Percentiles rank a stretch among this genome's conserved stretches.
phyloP scores from a whole-genome alignment of 352 stramenopile species.

The Phytopythium boreale region DNA sequence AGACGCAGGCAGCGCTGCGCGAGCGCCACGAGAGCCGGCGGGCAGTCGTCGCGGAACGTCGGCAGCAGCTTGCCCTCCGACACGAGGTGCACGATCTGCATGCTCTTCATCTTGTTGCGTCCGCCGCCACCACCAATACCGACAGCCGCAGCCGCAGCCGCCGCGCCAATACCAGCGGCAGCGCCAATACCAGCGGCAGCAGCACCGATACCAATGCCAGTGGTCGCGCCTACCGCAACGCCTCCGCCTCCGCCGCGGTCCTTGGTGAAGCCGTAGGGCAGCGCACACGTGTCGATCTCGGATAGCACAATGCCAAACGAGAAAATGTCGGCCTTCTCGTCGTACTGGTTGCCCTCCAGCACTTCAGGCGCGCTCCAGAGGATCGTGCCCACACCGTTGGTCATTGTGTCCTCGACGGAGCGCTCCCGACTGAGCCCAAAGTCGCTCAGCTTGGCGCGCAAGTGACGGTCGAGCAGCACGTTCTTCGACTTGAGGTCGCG shows the following conservation, averaged over 20 bases:
- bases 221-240: not conserved
- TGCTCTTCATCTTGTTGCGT: conserved; percentile 70
- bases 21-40: conserved; percentile 43
- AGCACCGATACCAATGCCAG: not conserved
- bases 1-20: conserved; percentile 61
- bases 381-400: conserved; percentile 72
- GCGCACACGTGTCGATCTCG: conserved; percentile 72
- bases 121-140: conserved; percentile 5
- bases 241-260: conserved; percentile 14
- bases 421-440: conserved; percentile 68
- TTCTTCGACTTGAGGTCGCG: conserved; percentile 78
- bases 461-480: conserved; percentile 52
- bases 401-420: conserved; percentile 74
- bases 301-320: conserved; percentile 73
- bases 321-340: conserved; percentile 79
- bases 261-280: conserved; percentile 68
- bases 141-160: not conserved
- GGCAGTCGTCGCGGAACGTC: conserved; percentile 68
- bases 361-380: conserved; percentile 72
- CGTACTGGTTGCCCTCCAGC: conserved; percentile 67
- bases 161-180: not conserved
- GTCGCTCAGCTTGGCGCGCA: conserved; percentile 70
- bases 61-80: conserved; percentile 72
- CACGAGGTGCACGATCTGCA: conserved; percentile 83
- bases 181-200: not conserved